Evolutionary conservation across 441 rosid genomes (phyloP).

Genomic region (Bocquillonia castaneifolia): DNA sequence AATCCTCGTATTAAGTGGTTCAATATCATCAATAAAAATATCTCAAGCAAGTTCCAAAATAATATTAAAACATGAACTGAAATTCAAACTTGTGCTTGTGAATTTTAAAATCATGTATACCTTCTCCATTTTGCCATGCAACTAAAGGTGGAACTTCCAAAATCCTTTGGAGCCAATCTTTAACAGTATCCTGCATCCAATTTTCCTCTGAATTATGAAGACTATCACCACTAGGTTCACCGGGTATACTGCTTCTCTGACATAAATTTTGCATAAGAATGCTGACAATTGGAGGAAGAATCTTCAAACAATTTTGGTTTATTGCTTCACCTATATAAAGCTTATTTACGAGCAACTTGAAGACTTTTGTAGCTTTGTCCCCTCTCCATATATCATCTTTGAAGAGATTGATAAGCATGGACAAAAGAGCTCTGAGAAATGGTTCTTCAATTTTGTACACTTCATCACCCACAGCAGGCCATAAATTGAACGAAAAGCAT

Average conservation of each 20-base stretch:
- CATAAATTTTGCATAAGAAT: conserved; percentile 50
- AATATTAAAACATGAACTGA: neutral
- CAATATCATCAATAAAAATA: neutral
- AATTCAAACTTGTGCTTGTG: neutral
- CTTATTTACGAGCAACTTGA: conserved; percentile 54
- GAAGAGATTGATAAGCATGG: conserved; percentile 56
- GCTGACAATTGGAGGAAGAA: conserved; percentile 57
- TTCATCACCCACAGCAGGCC: conserved; percentile 43
- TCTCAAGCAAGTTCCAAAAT: neutral
- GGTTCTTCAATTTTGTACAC: conserved; percentile 59
- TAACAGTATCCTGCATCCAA: conserved; percentile 43
- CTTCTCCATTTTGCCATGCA: conserved; percentile 57
- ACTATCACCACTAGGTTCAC: conserved; percentile 28
- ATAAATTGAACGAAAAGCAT: conserved; percentile 34
- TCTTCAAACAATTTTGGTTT: conserved; percentile 61
- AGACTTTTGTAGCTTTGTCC: conserved; percentile 59
- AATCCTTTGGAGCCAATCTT: conserved; percentile 68
- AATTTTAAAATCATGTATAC: conserved; percentile 30
- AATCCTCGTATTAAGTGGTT: neutral
- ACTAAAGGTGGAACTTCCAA: conserved; percentile 67
- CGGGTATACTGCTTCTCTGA: conserved; percentile 30
- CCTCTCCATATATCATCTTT: conserved; percentile 61
- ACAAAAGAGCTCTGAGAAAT: conserved; percentile 74
- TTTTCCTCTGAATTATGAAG: conserved; percentile 29
- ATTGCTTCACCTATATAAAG: conserved; percentile 72